These are phyloP conservation scores for Camelina sativa DNA, from an alignment of 345 rosid genomes.

Conservation along the genomic window DNA sequence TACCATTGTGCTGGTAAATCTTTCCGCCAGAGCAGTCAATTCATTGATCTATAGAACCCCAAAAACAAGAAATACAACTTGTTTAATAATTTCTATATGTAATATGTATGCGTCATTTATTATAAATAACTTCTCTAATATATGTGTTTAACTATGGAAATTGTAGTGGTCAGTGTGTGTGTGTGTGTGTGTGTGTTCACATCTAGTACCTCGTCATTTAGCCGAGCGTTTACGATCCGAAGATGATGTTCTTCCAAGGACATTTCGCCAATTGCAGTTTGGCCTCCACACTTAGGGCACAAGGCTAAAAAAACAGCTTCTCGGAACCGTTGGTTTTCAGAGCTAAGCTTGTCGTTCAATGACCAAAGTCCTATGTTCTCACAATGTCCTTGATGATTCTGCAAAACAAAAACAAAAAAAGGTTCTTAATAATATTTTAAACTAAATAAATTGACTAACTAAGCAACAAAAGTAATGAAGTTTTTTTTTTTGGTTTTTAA, in stretches of 20 bases:
- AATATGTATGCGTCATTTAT: conserved; percentile 2
- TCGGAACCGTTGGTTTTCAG: background rate
- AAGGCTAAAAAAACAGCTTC: background rate
- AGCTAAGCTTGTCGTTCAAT: background rate
- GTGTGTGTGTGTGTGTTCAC: no score
- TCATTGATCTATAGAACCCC: conserved; percentile 58
- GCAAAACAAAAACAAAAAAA: background rate
- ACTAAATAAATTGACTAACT: no score
- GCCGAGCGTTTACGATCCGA: conserved; percentile 69
- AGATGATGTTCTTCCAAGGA: conserved; percentile 83
- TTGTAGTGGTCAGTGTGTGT: no score
- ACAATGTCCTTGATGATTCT: conserved; percentile 80
- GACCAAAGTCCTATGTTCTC: conserved; percentile 64
- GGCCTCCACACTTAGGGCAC: conserved; percentile 60
- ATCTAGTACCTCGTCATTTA: conserved; percentile 71
- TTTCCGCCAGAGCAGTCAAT: conserved; percentile 62
- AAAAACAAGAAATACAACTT: background rate
- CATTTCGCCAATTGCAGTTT: conserved; percentile 81
- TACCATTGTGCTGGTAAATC: conserved; percentile 53
- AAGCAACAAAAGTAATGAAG: background rate
- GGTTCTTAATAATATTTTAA: background rate
- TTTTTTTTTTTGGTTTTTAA: background rate
- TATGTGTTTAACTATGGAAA: no score
- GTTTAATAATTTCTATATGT: background rate
- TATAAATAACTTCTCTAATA: no score